These are phyloP conservation scores for Intubia oerlemansii DNA, from an alignment of 2,329 filamentous ascomycete genomes.

Conservation along the genomic window DNA sequence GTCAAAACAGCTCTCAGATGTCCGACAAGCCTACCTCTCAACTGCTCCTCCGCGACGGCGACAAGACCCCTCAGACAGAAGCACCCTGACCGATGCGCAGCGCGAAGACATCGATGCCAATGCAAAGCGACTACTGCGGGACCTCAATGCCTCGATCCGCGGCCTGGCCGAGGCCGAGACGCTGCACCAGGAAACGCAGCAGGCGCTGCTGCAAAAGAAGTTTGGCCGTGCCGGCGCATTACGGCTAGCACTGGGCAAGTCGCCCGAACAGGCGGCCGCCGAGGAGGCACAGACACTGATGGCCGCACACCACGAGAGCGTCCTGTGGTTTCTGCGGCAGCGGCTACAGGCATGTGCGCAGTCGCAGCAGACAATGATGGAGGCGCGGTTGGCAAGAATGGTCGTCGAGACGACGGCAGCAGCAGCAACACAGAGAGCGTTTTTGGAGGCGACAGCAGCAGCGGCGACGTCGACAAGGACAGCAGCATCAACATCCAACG, in stretches of 20 bases:
- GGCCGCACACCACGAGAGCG: constrained; percentile 54
- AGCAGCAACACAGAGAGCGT: background rate
- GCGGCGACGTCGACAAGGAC: constrained; percentile 2
- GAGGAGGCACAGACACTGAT: constrained; percentile 48
- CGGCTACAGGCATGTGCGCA: constrained; percentile 55
- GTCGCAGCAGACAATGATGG: constrained; percentile 81
- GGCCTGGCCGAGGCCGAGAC: constrained; percentile 65
- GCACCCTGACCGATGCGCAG: constrained; percentile 56
- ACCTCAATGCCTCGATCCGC: constrained; percentile 64
- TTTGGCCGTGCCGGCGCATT: constrained; percentile 18
- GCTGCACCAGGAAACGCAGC: constrained; percentile 55
- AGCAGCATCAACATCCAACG: too few relatives aligned
- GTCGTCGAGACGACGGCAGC: constrained; percentile 45
- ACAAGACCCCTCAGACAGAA: constrained; percentile 18
- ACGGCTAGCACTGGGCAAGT: constrained; percentile 17
- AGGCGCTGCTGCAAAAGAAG: constrained; percentile 50
- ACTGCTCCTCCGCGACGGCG: constrained; percentile 41
- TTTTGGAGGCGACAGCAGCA: constrained; percentile 4
- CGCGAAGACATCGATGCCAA: constrained; percentile 74
- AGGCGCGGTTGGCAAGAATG: constrained; percentile 63
- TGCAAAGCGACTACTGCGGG: constrained; percentile 65
- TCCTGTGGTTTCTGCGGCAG: constrained; percentile 64
- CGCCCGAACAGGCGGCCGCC: constrained; percentile 46
- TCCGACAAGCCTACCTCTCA: constrained; percentile 81
- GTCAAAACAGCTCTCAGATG: constrained; percentile 56